Percentiles rank a stretch among this genome's conserved stretches.
These are phyloP conservation scores for Termitomyces sp. DNA, from an alignment of 768 basidiomycete genomes.

Conservation along the genomic window DNA sequence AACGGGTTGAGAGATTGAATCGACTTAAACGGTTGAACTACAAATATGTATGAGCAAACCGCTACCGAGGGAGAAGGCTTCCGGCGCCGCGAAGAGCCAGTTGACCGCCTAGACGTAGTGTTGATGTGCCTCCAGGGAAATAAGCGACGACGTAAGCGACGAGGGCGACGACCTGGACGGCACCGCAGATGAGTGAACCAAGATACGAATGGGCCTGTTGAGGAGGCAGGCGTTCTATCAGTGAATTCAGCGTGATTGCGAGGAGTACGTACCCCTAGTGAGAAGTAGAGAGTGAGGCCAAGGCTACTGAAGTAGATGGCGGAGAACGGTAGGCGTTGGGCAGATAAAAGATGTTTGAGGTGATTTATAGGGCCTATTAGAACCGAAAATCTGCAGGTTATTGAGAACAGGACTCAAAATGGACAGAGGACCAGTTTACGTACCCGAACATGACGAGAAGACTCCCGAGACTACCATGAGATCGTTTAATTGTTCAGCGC, in stretches of 20 bases:
- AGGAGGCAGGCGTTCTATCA: background rate
- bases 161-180: conserved; percentile 82
- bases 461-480: conserved; percentile 65
- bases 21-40: background rate
- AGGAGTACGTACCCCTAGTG: conserved; percentile 66
- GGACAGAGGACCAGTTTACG: conserved; percentile 18
- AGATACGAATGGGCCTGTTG: conserved; percentile 76
- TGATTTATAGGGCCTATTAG: conserved; percentile 90
- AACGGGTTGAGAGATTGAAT: background rate
- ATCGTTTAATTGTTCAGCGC: background rate
- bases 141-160: conserved; percentile 90
- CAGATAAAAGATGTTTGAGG: conserved; percentile 79
- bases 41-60: background rate
- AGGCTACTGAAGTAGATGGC: conserved; percentile 80
- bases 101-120: conserved; percentile 74
- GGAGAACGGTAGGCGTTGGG: conserved; percentile 83
- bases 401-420: background rate
- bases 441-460: conserved; percentile 96
- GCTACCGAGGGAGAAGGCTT: conserved; percentile 71
- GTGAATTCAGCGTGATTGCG: background rate
- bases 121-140: conserved; percentile 88
- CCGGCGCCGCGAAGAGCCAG: conserved; percentile 83
- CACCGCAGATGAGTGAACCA: conserved; percentile 79
- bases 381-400: conserved; percentile 62
- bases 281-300: conserved; percentile 86